These are phyloP conservation scores for Mycena polygramma DNA, from an alignment of 768 basidiomycete species.

Conservation along the genomic window DNA sequence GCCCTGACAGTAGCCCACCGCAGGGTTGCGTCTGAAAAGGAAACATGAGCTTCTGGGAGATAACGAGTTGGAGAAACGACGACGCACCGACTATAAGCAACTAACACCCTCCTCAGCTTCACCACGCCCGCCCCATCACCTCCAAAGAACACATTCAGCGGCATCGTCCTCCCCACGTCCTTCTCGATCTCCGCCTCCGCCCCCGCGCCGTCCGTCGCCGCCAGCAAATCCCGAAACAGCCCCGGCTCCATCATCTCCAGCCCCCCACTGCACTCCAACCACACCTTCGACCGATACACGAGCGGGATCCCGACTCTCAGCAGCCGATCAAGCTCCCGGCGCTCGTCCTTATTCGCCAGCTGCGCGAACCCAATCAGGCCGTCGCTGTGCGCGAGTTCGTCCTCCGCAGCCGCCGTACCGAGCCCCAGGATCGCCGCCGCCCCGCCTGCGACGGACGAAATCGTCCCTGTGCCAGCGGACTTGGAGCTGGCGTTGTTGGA, in stretches of 20 bases:
- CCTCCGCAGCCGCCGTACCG: slow-evolving; percentile 72
- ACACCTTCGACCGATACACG: slow-evolving; percentile 87
- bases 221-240: slow-evolving; percentile 87
- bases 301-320: slow-evolving; percentile 92
- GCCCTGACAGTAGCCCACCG: slow-evolving; percentile 94
- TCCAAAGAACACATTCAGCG: slow-evolving; percentile 95
- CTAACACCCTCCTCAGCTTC: slow-evolving; percentile 90
- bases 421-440: slow-evolving; percentile 80
- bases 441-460: slow-evolving; percentile 49
- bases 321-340: slow-evolving; percentile 83
- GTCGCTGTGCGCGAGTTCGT: slow-evolving; percentile 85
- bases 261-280: slow-evolving; percentile 95
- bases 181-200: slow-evolving; percentile 92
- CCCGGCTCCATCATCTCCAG: slow-evolving; percentile 95
- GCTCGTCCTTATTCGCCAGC: slow-evolving; percentile 85
- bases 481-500: slow-evolving; percentile 46
- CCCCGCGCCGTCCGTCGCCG: slow-evolving; percentile 54
- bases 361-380: slow-evolving; percentile 93
- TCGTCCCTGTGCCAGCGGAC: slow-evolving; percentile 40
- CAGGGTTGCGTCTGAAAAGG: slow-evolving; percentile 82
- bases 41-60: slow-evolving; percentile 4
- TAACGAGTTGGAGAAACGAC: slow-evolving; percentile 8
- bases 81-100: slow-evolving; percentile 91
- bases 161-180: slow-evolving; percentile 93
- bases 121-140: slow-evolving; percentile 95